phyloP scores from a whole-genome alignment of 495 filamentous ascomycete genomes.

The Penicillium crystallinum region DNA sequence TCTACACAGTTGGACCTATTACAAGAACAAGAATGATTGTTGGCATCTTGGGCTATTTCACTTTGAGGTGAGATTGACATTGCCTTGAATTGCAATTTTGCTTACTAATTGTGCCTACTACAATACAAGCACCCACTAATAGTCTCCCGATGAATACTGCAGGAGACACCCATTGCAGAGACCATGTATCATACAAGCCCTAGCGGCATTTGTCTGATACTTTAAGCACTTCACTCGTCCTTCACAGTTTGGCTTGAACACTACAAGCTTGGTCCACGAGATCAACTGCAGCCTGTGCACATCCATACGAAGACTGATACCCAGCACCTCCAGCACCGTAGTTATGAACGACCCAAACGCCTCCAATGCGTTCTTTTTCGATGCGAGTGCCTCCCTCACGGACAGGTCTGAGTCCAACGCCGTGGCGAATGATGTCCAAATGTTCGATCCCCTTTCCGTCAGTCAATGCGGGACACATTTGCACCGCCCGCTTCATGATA shows the following conservation, averaged over 20 bases:
- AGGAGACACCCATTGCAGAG: too few species aligned
- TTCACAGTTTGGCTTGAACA: neutral
- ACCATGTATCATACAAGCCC: too few species aligned
- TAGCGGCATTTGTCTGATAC: too few species aligned
- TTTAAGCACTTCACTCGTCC: too few species aligned
- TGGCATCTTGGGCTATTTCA: too few species aligned
- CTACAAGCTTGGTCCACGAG: neutral
- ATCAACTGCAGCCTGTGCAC: slow-evolving; percentile 34
- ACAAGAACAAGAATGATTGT: too few species aligned
- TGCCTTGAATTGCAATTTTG: too few species aligned
- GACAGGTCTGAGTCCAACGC: slow-evolving; percentile 71
- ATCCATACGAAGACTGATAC: slow-evolving; percentile 74
- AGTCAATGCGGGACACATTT: slow-evolving; percentile 57
- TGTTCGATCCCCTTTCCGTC: slow-evolving; percentile 63
- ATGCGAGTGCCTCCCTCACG: slow-evolving; percentile 66
- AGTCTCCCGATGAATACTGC: too few species aligned
- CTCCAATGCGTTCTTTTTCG: slow-evolving; percentile 64
- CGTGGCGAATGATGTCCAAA: slow-evolving; percentile 72
- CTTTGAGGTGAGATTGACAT: too few species aligned
- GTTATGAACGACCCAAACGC: slow-evolving; percentile 72
- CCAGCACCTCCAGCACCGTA: slow-evolving; percentile 69
- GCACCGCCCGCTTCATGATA: slow-evolving; percentile 75
- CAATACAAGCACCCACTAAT: too few species aligned
- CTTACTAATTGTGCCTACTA: too few species aligned
- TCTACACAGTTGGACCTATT: too few species aligned